Conservation (phyloP, 1,139 yeast genomes). For the Yamadazyma kanchanaburiensis region DNA sequence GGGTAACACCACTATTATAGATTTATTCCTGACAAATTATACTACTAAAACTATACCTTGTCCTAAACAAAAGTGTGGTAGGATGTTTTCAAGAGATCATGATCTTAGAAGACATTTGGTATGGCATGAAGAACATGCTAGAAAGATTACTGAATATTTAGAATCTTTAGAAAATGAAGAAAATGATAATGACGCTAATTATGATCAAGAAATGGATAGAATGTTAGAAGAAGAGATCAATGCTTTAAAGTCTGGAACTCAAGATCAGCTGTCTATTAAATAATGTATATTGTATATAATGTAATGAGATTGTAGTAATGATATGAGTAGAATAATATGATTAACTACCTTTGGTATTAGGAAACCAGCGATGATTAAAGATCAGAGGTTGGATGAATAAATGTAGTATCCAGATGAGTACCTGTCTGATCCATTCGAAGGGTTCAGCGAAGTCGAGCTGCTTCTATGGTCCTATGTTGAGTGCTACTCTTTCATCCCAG, state of each 20-base stretch:
- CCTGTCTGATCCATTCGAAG: too few species aligned
- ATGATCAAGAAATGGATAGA: constrained; percentile 21
- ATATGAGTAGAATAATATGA: too few species aligned
- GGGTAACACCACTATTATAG: constrained; percentile 29
- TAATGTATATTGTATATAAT: too few species aligned
- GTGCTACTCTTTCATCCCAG: too few species aligned
- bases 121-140: constrained; percentile 44
- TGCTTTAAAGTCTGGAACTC: constrained; percentile 6
- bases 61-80: constrained; percentile 43
- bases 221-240: constrained; percentile 31
- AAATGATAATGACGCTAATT: constrained; percentile 9
- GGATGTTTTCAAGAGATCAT: constrained; percentile 44
- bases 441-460: too few species aligned
- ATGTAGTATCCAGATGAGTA: too few species aligned
- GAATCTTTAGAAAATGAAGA: constrained; percentile 21
- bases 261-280: too few species aligned
- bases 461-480: too few species aligned
- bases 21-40: constrained; percentile 35
- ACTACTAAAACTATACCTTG: constrained; percentile 37
- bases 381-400: too few species aligned
- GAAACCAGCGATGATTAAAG: too few species aligned
- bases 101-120: constrained; percentile 51
- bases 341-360: too few species aligned
- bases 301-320: too few species aligned
- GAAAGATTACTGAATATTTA: constrained; percentile 23